Percentiles rank a stretch among this genome's conserved stretches.
Conservation (phyloP, 2,329 filamentous ascomycete genomes). For the Aspergillus amoenus region DNA sequence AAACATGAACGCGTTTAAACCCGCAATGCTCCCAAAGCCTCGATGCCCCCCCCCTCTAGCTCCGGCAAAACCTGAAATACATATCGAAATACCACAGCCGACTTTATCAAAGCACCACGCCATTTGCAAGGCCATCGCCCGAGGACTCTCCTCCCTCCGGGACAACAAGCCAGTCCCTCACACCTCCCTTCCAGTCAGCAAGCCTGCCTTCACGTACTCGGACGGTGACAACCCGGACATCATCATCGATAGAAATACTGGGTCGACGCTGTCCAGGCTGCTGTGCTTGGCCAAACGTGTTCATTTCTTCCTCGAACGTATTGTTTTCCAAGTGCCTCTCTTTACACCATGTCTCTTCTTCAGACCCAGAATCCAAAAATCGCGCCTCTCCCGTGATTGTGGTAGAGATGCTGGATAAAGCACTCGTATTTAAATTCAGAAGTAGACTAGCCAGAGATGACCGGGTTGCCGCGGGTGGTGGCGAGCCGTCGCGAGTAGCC, state of each 20-base stretch:
- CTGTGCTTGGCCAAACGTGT: conserved; percentile 42
- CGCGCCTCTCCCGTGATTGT: conserved; percentile 89
- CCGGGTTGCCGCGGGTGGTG: conserved; percentile 60
- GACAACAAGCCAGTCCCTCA: conserved; percentile 69
- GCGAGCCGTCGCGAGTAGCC: conserved; percentile 60
- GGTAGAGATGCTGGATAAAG: conserved; percentile 82
- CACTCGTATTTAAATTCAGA: conserved; percentile 86
- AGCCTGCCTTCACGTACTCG: conserved; percentile 81
- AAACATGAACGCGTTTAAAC: not conserved
- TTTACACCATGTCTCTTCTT: conserved; percentile 82
- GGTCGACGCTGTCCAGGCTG: conserved; percentile 30
- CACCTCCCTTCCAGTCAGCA: conserved; percentile 92
- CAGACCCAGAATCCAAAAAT: conserved; percentile 69
- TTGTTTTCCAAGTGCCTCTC: conserved; percentile 87
- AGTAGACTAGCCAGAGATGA: conserved; percentile 80
- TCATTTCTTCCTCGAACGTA: conserved; percentile 66
- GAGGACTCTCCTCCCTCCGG: conserved; percentile 29
- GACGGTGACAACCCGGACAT: conserved; percentile 85
- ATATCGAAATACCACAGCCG: not conserved
- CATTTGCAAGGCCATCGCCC: conserved; percentile 30
- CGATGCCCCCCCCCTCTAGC: not conserved
- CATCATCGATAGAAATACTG: conserved; percentile 69
- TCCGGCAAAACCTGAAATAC: not conserved
- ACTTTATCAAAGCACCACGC: conserved; percentile 11
- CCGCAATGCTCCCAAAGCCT: not conserved